A percentile compares a stretch with the other conserved stretches of the same genome.
phyloP scores from a whole-genome alignment of 75 land plant species.

The Cryptomeria japonica region DNA sequence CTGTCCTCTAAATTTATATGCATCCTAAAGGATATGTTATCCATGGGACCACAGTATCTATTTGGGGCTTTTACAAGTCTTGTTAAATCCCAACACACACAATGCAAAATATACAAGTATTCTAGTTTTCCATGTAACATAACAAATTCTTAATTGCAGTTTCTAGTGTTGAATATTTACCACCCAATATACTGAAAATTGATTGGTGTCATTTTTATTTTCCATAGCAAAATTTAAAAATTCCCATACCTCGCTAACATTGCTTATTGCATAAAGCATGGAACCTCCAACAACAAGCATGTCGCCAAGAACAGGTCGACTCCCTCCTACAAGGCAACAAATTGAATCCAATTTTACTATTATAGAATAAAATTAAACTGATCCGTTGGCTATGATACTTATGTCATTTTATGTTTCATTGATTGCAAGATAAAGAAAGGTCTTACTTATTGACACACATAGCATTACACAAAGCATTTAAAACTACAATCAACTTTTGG shows the following conservation, averaged over 20 bases:
- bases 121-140: background rate
- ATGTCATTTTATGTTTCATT: background rate
- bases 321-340: slow-evolving; percentile 60
- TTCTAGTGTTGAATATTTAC: background rate
- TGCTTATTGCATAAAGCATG: slow-evolving; percentile 79
- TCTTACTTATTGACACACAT: background rate
- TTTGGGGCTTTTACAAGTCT: background rate
- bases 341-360: background rate
- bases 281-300: slow-evolving; percentile 75
- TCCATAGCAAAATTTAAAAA: background rate
- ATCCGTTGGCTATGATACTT: background rate
- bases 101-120: background rate
- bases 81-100: background rate
- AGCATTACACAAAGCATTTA: background rate
- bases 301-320: slow-evolving; percentile 85
- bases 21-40: background rate
- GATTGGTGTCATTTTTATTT: background rate
- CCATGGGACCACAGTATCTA: background rate
- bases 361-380: background rate
- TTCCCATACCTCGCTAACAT: slow-evolving; percentile 82
- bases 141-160: background rate
- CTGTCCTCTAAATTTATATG: background rate
- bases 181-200: background rate
- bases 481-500: background rate
- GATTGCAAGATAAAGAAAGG: background rate